Base-by-base conservation (phyloP, 192 early-diverging fungal species). In the Backusella australiensis region DNA sequence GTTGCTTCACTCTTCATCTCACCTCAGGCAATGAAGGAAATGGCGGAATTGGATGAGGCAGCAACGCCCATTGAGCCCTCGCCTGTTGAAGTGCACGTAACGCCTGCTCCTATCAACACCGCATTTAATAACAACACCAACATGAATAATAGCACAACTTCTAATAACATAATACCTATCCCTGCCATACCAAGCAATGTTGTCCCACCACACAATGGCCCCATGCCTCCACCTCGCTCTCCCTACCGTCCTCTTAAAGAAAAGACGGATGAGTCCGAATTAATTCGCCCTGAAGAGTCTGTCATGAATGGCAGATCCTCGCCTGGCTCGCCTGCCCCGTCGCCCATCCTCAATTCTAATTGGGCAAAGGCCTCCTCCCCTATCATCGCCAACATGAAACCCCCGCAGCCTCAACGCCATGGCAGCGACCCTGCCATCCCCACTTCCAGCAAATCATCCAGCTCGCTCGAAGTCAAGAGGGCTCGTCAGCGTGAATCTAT, bases 181-280 rank as follows among this genome's bases (percentile, higher is more conserved):
- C 56, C 56, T 26, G 56, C 56, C 56, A 63, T 63, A 63, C 56
- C 56, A 63, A 63, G 56, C 9, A 63, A 63, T 63, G 56, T 63
- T 34, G 52, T 42, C 17, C 36, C 46, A 67, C 32, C 23, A 41
- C 49, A 39, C 0, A 44, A 21, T 44, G 39, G 69, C 29, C 77
- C 77, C n/a, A 71, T 75, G 56, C 69, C 72, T 39, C 78, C 78
- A 19, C 68, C 78, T 32, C 67, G 74, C 2, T 79, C 78, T 34
- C 78, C 78, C n/a, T 79, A 79, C 44, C 73, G 78, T 4, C 63
- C 74, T 21, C 66, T 75, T 39, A 76, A 76, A 41, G 69, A 66
- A 32, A 77, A 34, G 69, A 36, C n/a, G 56, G 56, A 63, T 3
- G 56, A 63, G 23, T 14, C 56, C 26, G 56, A 63, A 9, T 29